These are phyloP conservation scores for Leccinum fuscescens DNA, from an alignment of 1,284 basidiomycete species.

Conservation along the genomic window DNA sequence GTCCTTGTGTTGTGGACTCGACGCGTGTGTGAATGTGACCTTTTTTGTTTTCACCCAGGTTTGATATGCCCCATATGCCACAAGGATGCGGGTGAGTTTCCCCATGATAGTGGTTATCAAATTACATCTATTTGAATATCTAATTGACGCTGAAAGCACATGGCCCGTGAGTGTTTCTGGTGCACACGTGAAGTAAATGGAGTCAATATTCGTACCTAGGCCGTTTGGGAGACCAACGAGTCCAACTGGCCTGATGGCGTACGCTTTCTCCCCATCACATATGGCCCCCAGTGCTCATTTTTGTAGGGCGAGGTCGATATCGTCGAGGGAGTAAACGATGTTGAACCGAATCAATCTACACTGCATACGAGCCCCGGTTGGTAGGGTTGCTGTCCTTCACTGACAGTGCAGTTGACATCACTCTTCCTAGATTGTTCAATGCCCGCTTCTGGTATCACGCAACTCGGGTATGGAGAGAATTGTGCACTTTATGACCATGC, in stretches of 20 bases:
- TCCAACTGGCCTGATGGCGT: slow-evolving; percentile 51
- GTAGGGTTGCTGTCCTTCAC: background rate
- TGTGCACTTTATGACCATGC: background rate
- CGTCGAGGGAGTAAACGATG: slow-evolving; percentile 38
- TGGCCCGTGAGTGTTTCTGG: slow-evolving; percentile 40
- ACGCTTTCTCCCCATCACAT: slow-evolving; percentile 2
- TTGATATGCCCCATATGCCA: slow-evolving; percentile 47
- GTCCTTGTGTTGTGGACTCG: background rate
- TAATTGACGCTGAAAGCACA: slow-evolving; percentile 35
- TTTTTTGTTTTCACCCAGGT: slow-evolving; percentile 21
- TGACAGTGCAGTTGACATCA: background rate
- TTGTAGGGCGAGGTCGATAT: slow-evolving; percentile 45
- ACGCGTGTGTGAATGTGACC: background rate
- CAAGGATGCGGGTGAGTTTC: slow-evolving; percentile 62
- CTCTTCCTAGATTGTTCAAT: slow-evolving; percentile 22
- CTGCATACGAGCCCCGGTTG: slow-evolving; percentile 43
- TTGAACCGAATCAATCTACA: slow-evolving; percentile 37
- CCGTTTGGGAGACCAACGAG: slow-evolving; percentile 51
- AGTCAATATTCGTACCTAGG: slow-evolving; percentile 26
- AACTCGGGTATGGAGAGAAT: slow-evolving; percentile 20
- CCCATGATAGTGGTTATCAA: background rate
- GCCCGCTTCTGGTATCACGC: slow-evolving; percentile 21
- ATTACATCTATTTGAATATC: background rate
- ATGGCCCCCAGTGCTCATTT: background rate
- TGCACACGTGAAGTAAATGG: background rate